These are phyloP conservation scores for Aurantiochytrium sp. DNA, from an alignment of 108 stramenopile genomes.

Conservation along the genomic window DNA sequence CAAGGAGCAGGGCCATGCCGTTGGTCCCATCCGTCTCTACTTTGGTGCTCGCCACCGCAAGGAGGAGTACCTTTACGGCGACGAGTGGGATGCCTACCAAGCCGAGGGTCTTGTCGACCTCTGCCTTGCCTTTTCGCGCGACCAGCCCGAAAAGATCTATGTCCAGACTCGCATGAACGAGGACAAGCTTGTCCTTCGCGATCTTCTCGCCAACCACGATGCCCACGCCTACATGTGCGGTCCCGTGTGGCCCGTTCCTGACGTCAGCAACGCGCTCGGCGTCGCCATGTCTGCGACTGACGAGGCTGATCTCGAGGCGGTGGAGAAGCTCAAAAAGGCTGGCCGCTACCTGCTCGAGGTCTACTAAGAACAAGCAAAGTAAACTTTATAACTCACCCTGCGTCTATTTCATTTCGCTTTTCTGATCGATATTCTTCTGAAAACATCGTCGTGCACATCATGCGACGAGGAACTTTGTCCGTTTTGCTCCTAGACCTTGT, in stretches of 20 bases:
- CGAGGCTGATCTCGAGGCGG: background rate
- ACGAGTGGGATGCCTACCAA: conserved; percentile 67
- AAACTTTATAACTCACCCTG: no score
- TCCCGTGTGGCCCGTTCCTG: conserved; percentile 41
- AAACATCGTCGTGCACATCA: no score
- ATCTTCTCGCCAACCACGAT: conserved; percentile 47
- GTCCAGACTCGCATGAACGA: conserved; percentile 76
- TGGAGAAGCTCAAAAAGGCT: background rate
- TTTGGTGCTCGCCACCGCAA: conserved; percentile 82
- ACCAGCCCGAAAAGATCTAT: conserved; percentile 74
- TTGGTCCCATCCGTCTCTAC: conserved; percentile 72
- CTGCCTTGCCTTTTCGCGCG: conserved; percentile 79
- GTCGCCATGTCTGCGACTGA: background rate
- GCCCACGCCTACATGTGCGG: conserved; percentile 73
- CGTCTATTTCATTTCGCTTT: no score
- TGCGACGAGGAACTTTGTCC: no score
- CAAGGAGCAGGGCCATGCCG: conserved; percentile 22
- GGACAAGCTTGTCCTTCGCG: conserved; percentile 56
- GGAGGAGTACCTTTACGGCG: conserved; percentile 79
- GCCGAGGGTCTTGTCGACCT: conserved; percentile 62
- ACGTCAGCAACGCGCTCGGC: background rate
- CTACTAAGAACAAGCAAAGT: background rate
- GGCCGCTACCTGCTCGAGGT: conserved; percentile 18
- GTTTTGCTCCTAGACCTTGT: no score
- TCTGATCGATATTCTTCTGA: no score